Conservation (phyloP, 176 grass and related monocot species). For the Panicum miliaceum region DNA sequence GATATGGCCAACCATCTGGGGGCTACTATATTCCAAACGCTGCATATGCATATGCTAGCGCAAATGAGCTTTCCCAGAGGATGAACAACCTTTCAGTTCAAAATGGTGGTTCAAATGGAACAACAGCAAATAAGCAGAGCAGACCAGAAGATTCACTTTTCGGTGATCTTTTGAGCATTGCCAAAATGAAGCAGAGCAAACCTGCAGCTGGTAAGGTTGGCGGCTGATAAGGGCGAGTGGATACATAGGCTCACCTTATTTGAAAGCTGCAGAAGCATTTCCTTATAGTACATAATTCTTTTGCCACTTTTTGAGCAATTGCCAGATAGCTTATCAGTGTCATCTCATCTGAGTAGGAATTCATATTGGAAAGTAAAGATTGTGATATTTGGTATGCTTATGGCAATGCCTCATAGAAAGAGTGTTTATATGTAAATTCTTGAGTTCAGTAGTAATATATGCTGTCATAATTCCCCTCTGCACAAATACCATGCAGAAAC, state of each 20-base stretch:
- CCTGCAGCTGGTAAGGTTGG: constrained; percentile 60
- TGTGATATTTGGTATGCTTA: constrained; percentile 24
- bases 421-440: constrained; percentile 32
- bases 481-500: constrained; percentile 14
- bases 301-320: constrained; percentile 39
- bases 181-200: constrained; percentile 88
- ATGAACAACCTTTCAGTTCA: constrained; percentile 72
- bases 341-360: constrained; percentile 34
- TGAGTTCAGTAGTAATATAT: background rate
- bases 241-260: constrained; percentile 30
- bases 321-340: constrained; percentile 23
- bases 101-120: constrained; percentile 42
- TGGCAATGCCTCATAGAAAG: background rate
- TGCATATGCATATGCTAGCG: constrained; percentile 53
- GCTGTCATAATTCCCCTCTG: background rate
- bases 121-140: constrained; percentile 38
- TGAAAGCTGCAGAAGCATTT: constrained; percentile 15
- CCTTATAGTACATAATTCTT: constrained; percentile 32
- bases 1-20: constrained; percentile 52
- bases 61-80: constrained; percentile 73
- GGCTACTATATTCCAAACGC: constrained; percentile 59
- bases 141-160: constrained; percentile 79
- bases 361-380: constrained; percentile 30
- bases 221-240: constrained; percentile 36
- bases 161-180: constrained; percentile 83